These are phyloP conservation scores for Pythium oligandrum DNA, from an alignment of 352 stramenopile genomes.

Conservation along the genomic window DNA sequence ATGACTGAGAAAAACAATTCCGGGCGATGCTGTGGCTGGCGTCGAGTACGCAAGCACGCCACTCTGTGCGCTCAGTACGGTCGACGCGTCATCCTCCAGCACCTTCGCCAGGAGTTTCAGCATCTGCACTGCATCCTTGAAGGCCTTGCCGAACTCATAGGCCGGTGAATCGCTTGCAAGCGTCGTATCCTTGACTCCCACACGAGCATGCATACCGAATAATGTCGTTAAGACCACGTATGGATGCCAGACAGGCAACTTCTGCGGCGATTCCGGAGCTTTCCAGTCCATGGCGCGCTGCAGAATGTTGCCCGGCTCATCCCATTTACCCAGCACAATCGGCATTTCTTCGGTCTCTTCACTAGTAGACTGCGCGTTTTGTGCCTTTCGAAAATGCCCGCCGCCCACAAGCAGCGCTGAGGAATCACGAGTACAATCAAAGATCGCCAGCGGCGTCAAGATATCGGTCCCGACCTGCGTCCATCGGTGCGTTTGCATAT, in stretches of 20 bases:
- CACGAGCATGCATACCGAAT: slow-evolving; percentile 79
- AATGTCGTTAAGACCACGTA: slow-evolving; percentile 82
- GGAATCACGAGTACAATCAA: slow-evolving; percentile 80
- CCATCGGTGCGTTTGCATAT: slow-evolving; percentile 54
- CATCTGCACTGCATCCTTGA: slow-evolving; percentile 82
- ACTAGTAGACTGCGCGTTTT: slow-evolving; percentile 1
- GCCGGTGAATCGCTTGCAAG: slow-evolving; percentile 55
- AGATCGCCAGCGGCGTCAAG: slow-evolving; percentile 42
- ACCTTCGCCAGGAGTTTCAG: slow-evolving; percentile 74
- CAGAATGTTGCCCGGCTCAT: slow-evolving; percentile 63
- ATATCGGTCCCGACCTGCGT: slow-evolving; percentile 60
- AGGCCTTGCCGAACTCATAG: slow-evolving; percentile 66
- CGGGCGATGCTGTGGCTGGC: slow-evolving; percentile 7
- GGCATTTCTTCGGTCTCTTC: slow-evolving; percentile 53
- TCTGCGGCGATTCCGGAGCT: slow-evolving; percentile 52
- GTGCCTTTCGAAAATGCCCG: slow-evolving; percentile 25
- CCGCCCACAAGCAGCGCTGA: slow-evolving; percentile 73
- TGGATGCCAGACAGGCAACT: slow-evolving; percentile 80
- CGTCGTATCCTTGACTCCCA: slow-evolving; percentile 70
- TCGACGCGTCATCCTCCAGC: slow-evolving; percentile 57
- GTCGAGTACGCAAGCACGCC: slow-evolving; percentile 54
- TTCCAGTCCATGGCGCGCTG: slow-evolving; percentile 82
- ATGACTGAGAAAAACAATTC: slow-evolving; percentile 13
- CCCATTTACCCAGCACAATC: slow-evolving; percentile 74
- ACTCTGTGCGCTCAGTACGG: slow-evolving; percentile 46